Evolutionary conservation across 2,329 filamentous ascomycete species (phyloP).

Genomic region (Fusarium buharicum): DNA sequence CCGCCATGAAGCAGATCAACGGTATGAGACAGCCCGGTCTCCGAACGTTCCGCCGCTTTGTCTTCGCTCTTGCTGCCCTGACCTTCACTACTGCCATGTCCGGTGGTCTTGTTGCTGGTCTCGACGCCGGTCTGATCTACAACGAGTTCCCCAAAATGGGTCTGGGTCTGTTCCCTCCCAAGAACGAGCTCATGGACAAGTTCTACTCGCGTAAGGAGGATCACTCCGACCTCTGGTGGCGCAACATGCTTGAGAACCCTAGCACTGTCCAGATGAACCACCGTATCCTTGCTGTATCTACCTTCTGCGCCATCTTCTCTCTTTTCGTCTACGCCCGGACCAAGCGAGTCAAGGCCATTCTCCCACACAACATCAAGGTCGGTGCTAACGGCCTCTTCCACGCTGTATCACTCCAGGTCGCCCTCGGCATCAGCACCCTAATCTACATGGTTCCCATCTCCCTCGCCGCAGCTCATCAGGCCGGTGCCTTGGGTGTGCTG

Average conservation of each 20-base stretch:
- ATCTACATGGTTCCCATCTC: slow-evolving; percentile 93
- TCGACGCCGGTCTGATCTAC: slow-evolving; percentile 97
- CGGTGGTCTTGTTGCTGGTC: slow-evolving; percentile 89
- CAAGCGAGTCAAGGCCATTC: slow-evolving; percentile 63
- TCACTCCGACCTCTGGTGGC: slow-evolving; percentile 88
- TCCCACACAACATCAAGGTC: slow-evolving; percentile 72
- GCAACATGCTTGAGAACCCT: slow-evolving; percentile 97
- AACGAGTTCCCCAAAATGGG: slow-evolving; percentile 99
- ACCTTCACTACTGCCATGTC: slow-evolving; percentile 94
- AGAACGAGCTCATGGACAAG: slow-evolving; percentile 81
- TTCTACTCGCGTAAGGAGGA: slow-evolving; percentile 87
- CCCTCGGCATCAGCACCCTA: slow-evolving; percentile 88
- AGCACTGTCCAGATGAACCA: slow-evolving; percentile 96
- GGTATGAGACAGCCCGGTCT: slow-evolving; percentile 75
- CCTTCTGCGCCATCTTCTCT: slow-evolving; percentile 81
- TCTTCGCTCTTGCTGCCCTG: slow-evolving; percentile 75
- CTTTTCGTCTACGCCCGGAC: slow-evolving; percentile 84
- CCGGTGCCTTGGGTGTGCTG: slow-evolving; percentile 84
- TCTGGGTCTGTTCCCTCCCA: slow-evolving; percentile 80
- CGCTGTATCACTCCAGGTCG: slow-evolving; percentile 82
- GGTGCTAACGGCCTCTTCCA: slow-evolving; percentile 84
- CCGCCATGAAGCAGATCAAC: slow-evolving; percentile 68
- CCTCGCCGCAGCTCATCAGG: slow-evolving; percentile 91
- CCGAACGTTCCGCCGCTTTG: slow-evolving; percentile 76
- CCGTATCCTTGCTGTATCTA: slow-evolving; percentile 88